Evolutionary conservation across 1,139 yeast species (phyloP).

Genomic region (Torulaspora pretoriensis): DNA sequence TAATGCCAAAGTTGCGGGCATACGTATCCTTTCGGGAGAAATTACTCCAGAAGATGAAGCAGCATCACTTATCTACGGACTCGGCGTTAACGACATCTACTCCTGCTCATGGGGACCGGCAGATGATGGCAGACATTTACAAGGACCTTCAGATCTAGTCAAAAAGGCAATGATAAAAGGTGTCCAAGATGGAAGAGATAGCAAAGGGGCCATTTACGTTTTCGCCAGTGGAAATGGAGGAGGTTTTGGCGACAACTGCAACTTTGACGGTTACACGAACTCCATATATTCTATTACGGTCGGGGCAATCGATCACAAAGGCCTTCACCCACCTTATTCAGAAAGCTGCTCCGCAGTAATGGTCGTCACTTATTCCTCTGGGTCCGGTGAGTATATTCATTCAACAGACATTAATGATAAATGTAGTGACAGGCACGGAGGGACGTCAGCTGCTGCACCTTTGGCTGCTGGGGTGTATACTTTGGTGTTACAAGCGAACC

Average conservation of each 20-base stretch:
- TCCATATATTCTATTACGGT: slow-evolving; percentile 93
- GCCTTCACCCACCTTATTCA: slow-evolving; percentile 80
- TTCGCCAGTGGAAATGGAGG: slow-evolving; percentile 98
- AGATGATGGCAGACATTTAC: slow-evolving; percentile 84
- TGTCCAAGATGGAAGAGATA: slow-evolving; percentile 73
- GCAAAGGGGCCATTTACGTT: slow-evolving; percentile 84
- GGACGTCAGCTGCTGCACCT: slow-evolving; percentile 99
- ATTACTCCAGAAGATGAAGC: slow-evolving; percentile 90
- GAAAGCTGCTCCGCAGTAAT: slow-evolving; percentile 94
- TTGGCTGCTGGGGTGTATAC: slow-evolving; percentile 93
- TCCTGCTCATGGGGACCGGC: slow-evolving; percentile 99
- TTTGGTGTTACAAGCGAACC: slow-evolving; percentile 73
- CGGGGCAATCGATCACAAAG: slow-evolving; percentile 85
- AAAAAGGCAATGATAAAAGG: slow-evolving; percentile 80
- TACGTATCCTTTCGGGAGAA: slow-evolving; percentile 78
- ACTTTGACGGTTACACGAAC: slow-evolving; percentile 96
- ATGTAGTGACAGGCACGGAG: slow-evolving; percentile 81
- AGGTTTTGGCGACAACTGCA: slow-evolving; percentile 76
- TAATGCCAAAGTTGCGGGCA: slow-evolving; percentile 80
- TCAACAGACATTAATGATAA: slow-evolving; percentile 78
- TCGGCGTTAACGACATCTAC: slow-evolving; percentile 82
- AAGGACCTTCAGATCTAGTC: slow-evolving; percentile 76
- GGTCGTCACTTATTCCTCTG: slow-evolving; percentile 94
- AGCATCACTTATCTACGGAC: slow-evolving; percentile 71
- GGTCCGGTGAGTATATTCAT: slow-evolving; percentile 84